These are phyloP conservation scores for Hyaloscypha hepaticicola DNA, from an alignment of 495 filamentous ascomycete genomes.

Conservation along the genomic window DNA sequence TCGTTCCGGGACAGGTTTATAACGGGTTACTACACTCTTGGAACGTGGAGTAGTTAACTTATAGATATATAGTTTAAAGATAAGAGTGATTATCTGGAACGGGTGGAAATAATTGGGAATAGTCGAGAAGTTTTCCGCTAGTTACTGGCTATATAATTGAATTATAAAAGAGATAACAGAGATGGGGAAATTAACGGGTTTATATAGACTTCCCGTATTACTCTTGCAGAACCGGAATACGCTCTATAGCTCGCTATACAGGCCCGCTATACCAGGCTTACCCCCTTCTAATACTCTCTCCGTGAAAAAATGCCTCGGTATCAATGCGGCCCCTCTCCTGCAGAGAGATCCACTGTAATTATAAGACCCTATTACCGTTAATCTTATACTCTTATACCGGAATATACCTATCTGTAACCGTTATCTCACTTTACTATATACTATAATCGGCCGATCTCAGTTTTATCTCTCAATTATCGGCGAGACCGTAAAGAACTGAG, in stretches of 20 bases:
- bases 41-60: slow-evolving; percentile 13
- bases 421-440: slow-evolving; percentile 15
- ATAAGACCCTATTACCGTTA: slow-evolving; percentile 15
- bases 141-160: slow-evolving; percentile 6
- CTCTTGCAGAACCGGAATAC: slow-evolving; percentile 20
- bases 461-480: too few relatives aligned
- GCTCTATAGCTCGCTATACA: slow-evolving; percentile 6
- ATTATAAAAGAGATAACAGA: slow-evolving; percentile 11
- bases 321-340: slow-evolving; percentile 15
- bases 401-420: slow-evolving; percentile 16
- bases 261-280: not conserved
- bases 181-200: slow-evolving; percentile 13
- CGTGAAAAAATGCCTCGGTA: slow-evolving; percentile 10
- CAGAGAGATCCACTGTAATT: slow-evolving; percentile 13
- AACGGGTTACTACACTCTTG: slow-evolving; percentile 12
- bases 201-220: slow-evolving; percentile 13
- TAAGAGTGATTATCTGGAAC: slow-evolving; percentile 17
- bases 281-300: not conserved
- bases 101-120: slow-evolving; percentile 14
- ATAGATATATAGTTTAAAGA: slow-evolving; percentile 20
- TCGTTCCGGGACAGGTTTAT: slow-evolving; percentile 12
- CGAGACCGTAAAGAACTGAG: too few relatives aligned
- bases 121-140: not conserved
- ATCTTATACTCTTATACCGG: slow-evolving; percentile 19
- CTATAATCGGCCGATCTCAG: slow-evolving; percentile 19